Evolutionary conservation across 805 yeast species (phyloP), one percentile per base, ranked within the genome.

Genomic region (Zygoascus flipseniorum): DNA sequence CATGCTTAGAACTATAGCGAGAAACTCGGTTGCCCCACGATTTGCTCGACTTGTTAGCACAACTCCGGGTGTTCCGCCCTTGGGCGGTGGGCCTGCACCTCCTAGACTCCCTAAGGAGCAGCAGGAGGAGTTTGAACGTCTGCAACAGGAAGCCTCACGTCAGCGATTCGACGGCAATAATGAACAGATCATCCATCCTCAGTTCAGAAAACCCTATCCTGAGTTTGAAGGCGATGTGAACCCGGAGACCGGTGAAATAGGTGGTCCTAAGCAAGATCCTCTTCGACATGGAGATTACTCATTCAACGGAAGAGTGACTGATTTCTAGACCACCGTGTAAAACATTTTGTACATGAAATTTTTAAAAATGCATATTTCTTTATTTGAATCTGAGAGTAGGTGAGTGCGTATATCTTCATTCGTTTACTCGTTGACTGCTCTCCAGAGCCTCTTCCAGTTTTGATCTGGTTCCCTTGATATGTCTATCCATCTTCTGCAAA

Each of bases 231-330:
- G 99, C 1, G 90, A 89, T 57, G 81, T 77, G 16, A 93, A 93
- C 65, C 99, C 99, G 0, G 78, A 66, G 50, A 93, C 99, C 0
- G 99, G 99, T 2, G 99, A 93, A 70, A 76, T 85, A 20, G 96
- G 96, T 48, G 99, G 99, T 0, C 99, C 99, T 26, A 93, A 93
- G 65, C 98, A 93, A 68, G 97, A 93, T 65, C 99, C 99, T 0
- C 75, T 89, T 58, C 81, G 82, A 62, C 92, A 88, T 62, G 89
- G 89, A 16, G 98, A 90, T 62, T 93, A 95, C 80, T 84, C 97
- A 8, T 93, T 85, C 69, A 92, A 93, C 65, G 99, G 99, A 0
- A 80, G 98, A 65, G 97, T 89, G 31, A 92, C 98, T 1, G 99
- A 93, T 67, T 93, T 93, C 64, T 93, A 69, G 20, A 5, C 20